These are phyloP conservation scores for Anthracocystis walkeri DNA, from an alignment of 1,284 basidiomycete species.

Conservation along the genomic window DNA sequence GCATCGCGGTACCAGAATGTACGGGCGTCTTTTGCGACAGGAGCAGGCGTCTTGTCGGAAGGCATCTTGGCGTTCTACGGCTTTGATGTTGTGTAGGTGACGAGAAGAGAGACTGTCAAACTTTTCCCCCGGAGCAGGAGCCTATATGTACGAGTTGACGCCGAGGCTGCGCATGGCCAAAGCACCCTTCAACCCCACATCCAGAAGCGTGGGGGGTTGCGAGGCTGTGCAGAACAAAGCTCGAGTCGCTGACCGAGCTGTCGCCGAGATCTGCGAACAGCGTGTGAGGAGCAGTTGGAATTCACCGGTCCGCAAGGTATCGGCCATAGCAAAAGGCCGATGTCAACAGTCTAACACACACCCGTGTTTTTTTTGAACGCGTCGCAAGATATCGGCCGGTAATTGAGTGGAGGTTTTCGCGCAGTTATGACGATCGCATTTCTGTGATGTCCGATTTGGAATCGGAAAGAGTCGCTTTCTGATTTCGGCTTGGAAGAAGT, in stretches of 20 bases:
- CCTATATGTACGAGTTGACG: background rate
- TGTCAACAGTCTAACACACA: background rate
- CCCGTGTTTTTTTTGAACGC: background rate
- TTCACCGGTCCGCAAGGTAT: conserved; percentile 5
- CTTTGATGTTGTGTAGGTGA: background rate
- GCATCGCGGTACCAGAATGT: conserved; percentile 43
- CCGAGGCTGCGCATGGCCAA: background rate
- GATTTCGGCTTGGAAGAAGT: conserved; percentile 14
- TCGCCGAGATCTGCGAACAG: conserved; percentile 6
- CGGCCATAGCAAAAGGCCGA: conserved; percentile 9
- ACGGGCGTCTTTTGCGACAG: conserved; percentile 6
- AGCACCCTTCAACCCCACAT: background rate
- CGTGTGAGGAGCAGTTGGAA: background rate
- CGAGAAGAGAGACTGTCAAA: too few species aligned
- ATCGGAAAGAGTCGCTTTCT: conserved; percentile 32
- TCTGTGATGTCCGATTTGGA: background rate
- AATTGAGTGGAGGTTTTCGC: conserved; percentile 25
- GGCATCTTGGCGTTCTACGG: background rate
- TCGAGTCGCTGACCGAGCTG: conserved; percentile 12
- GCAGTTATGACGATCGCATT: conserved; percentile 28
- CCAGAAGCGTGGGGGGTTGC: background rate
- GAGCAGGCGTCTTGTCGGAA: conserved; percentile 2
- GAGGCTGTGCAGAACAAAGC: background rate
- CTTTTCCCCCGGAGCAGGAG: too few species aligned
- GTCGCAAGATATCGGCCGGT: background rate